Conservation (phyloP, 2,329 filamentous ascomycete species). For the Xylaria digitata region DNA sequence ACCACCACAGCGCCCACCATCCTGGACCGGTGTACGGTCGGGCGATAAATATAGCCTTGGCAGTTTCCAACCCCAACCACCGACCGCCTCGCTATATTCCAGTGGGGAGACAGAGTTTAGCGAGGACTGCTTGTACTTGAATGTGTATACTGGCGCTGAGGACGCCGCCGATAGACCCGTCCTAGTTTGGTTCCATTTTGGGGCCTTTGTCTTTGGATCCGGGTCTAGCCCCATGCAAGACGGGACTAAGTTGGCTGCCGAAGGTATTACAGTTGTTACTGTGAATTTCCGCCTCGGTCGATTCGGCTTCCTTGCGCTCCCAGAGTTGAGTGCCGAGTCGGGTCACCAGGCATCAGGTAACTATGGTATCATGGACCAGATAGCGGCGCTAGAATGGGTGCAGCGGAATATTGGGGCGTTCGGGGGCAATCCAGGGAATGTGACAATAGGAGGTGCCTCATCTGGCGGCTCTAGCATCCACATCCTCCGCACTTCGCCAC, state of each 20-base stretch:
- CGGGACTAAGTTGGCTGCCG: constrained; percentile 18
- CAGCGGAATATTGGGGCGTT: constrained; percentile 33
- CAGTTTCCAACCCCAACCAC: constrained; percentile 11
- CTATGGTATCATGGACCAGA: constrained; percentile 36
- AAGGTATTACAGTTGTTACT: constrained; percentile 33
- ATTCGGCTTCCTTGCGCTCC: constrained; percentile 32
- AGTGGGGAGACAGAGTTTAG: constrained; percentile 21
- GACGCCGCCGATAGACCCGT: constrained; percentile 21
- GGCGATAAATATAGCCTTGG: constrained; percentile 17
- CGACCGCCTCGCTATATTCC: constrained; percentile 20
- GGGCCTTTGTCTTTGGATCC: constrained; percentile 34
- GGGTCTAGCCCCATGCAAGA: constrained; percentile 30
- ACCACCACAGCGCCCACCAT: constrained; percentile 18
- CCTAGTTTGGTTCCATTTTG: constrained; percentile 35
- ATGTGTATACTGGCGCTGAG: constrained; percentile 31
- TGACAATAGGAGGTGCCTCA: constrained; percentile 32
- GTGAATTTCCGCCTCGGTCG: constrained; percentile 36
- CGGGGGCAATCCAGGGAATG: constrained; percentile 24
- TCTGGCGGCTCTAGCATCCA: constrained; percentile 31
- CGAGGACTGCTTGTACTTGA: constrained; percentile 34
- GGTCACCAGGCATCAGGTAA: constrained; percentile 29
- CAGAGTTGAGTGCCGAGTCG: constrained; percentile 32
- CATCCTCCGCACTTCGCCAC: constrained; percentile 26
- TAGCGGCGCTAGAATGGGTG: constrained; percentile 33
- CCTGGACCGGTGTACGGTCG: constrained; percentile 25